phyloP scores from a whole-genome alignment of 768 basidiomycete genomes.

The Boletus patriciae region DNA sequence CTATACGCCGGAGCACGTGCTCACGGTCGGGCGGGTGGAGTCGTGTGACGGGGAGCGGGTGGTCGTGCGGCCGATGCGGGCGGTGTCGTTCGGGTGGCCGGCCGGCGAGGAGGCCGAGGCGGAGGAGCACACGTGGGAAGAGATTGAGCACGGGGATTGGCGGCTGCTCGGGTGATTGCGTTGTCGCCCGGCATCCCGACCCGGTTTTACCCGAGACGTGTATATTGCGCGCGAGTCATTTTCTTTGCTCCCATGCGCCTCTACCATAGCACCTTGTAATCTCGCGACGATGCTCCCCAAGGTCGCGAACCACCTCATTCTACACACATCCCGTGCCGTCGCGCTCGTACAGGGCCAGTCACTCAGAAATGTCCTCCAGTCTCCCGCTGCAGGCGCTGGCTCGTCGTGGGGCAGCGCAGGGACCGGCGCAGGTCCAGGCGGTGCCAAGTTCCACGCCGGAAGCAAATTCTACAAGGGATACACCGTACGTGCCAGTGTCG shows the following conservation, averaged over 20 bases:
- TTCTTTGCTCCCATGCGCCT: not conserved
- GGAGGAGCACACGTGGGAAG: constrained; percentile 29
- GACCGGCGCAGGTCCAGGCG: constrained; percentile 57
- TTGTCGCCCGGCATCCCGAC: constrained; percentile 8
- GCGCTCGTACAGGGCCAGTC: constrained; percentile 75
- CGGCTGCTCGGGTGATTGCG: constrained; percentile 18
- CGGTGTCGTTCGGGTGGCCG: constrained; percentile 33
- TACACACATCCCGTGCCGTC: constrained; percentile 74
- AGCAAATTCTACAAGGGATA: constrained; percentile 70
- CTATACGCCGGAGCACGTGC: constrained; percentile 56
- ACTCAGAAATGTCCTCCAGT: constrained; percentile 75
- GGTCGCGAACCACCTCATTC: constrained; percentile 74
- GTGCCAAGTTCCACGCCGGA: constrained; percentile 70
- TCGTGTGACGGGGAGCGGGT: constrained; percentile 12
- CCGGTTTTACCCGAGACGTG: constrained; percentile 27
- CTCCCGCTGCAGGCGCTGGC: constrained; percentile 46
- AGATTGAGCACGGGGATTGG: constrained; percentile 34
- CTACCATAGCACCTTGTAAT: constrained; percentile 6
- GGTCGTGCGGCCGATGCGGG: constrained; percentile 19
- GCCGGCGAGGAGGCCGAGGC: constrained; percentile 20
- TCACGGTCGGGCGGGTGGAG: constrained; percentile 46
- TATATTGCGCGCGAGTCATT: constrained; percentile 9
- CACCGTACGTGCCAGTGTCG: constrained; percentile 45
- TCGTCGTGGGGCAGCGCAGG: constrained; percentile 57
- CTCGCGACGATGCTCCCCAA: constrained; percentile 68